phyloP scores from a whole-genome alignment of 83 land plant genomes.

The Thuja plicata region DNA sequence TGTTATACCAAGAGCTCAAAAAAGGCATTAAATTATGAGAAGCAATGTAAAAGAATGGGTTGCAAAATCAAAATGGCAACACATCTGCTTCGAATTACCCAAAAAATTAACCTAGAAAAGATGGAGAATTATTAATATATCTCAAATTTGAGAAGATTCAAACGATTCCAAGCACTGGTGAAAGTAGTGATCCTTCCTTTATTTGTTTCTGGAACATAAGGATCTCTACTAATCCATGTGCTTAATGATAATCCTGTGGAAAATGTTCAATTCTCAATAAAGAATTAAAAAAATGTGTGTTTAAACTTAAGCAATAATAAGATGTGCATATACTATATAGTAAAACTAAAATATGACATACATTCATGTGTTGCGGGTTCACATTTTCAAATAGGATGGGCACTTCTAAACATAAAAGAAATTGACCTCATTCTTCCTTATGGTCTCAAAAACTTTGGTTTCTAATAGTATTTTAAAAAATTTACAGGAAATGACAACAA shows the following conservation, averaged over 20 bases:
- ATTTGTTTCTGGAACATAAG: background rate
- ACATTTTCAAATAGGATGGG: background rate
- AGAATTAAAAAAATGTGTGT: background rate
- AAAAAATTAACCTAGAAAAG: background rate
- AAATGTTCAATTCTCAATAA: background rate
- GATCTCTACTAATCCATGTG: background rate
- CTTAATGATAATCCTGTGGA: background rate
- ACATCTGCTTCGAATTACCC: background rate
- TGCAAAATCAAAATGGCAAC: background rate
- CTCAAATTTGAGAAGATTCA: background rate
- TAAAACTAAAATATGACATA: background rate
- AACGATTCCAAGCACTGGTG: background rate
- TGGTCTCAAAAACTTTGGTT: background rate
- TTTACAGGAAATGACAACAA: background rate
- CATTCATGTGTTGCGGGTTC: background rate
- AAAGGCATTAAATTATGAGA: background rate
- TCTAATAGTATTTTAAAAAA: background rate
- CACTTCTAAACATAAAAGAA: background rate
- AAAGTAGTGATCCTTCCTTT: background rate
- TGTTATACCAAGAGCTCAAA: background rate
- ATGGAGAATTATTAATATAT: background rate
- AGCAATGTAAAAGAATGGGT: background rate
- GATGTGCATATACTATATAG: background rate
- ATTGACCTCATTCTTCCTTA: background rate
- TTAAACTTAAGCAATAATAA: background rate